These are phyloP conservation scores for Conringia planisiliqua DNA, from an alignment of 345 rosid genomes.

Conservation along the genomic window DNA sequence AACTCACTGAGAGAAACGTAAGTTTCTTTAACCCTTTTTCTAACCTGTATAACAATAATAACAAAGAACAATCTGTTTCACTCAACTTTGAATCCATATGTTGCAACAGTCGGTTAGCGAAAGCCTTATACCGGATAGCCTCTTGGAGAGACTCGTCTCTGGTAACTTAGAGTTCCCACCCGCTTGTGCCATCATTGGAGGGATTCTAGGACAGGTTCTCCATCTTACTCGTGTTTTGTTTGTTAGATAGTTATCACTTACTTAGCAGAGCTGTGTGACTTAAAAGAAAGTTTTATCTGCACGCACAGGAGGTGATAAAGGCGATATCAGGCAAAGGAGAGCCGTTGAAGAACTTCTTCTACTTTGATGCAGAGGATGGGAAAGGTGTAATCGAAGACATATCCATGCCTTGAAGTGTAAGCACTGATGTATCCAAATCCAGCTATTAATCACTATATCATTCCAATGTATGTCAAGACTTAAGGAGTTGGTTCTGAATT, in stretches of 20 bases:
- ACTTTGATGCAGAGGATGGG: slow-evolving; percentile 79
- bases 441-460: neutral
- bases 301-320: slow-evolving; percentile 78
- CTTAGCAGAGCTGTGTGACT: neutral
- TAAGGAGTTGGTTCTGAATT: neutral
- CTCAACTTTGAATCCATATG: neutral
- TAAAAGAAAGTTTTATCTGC: neutral
- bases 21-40: neutral
- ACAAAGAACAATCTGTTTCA: neutral
- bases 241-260: neutral
- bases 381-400: slow-evolving; percentile 83
- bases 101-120: slow-evolving; percentile 54
- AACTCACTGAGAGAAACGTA: slow-evolving; percentile 70
- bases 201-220: slow-evolving; percentile 82
- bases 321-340: slow-evolving; percentile 83
- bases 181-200: slow-evolving; percentile 87
- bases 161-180: slow-evolving; percentile 66
- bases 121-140: slow-evolving; percentile 56
- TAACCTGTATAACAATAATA: too few species aligned
- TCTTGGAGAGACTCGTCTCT: slow-evolving; percentile 63
- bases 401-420: slow-evolving; percentile 25
- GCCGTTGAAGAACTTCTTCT: slow-evolving; percentile 88
- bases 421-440: neutral
- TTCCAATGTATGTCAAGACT: neutral
- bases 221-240: neutral